These are phyloP conservation scores for Thielaviopsis populi DNA, from an alignment of 2,329 filamentous ascomycete species.

Conservation along the genomic window DNA sequence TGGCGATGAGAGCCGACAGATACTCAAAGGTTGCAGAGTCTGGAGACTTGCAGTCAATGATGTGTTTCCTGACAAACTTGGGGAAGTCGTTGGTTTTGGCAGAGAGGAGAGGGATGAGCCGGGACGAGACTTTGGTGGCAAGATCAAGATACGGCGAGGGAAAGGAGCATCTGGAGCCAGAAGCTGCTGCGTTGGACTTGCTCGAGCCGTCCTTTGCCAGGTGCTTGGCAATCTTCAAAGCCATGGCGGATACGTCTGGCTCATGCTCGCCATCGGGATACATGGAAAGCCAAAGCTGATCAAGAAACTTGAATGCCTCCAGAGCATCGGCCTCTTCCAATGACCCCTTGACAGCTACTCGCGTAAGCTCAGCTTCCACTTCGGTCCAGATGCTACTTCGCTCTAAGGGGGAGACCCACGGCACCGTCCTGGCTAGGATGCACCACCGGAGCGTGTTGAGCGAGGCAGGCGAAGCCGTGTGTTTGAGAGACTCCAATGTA, in stretches of 20 bases:
- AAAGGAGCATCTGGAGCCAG: not conserved
- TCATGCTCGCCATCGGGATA: slow-evolving; percentile 25
- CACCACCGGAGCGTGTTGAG: slow-evolving; percentile 29
- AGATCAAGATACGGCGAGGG: slow-evolving; percentile 13
- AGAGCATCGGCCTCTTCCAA: slow-evolving; percentile 26
- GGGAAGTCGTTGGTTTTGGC: slow-evolving; percentile 14
- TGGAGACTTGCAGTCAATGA: slow-evolving; percentile 6
- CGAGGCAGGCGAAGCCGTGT: slow-evolving; percentile 22
- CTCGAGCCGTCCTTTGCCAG: slow-evolving; percentile 23
- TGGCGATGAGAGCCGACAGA: slow-evolving; percentile 12
- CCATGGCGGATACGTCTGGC: slow-evolving; percentile 23
- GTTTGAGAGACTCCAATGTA: slow-evolving; percentile 20
- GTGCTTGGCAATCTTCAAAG: slow-evolving; percentile 24
- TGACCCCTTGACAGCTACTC: slow-evolving; percentile 24
- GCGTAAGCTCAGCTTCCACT: slow-evolving; percentile 24
- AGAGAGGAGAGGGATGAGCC: slow-evolving; percentile 16
- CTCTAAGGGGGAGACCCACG: slow-evolving; percentile 24
- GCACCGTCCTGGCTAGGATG: slow-evolving; percentile 25
- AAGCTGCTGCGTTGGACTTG: slow-evolving; percentile 5
- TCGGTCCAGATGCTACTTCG: slow-evolving; percentile 24
- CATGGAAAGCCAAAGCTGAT: slow-evolving; percentile 27
- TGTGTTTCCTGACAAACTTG: slow-evolving; percentile 12
- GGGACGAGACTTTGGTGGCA: slow-evolving; percentile 11
- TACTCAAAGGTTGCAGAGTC: slow-evolving; percentile 10
- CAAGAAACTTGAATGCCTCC: slow-evolving; percentile 29